Percentiles rank a stretch among this genome's conserved stretches.
Conservation (phyloP, 1,284 basidiomycete genomes). For the Psilocybe mexicana region DNA sequence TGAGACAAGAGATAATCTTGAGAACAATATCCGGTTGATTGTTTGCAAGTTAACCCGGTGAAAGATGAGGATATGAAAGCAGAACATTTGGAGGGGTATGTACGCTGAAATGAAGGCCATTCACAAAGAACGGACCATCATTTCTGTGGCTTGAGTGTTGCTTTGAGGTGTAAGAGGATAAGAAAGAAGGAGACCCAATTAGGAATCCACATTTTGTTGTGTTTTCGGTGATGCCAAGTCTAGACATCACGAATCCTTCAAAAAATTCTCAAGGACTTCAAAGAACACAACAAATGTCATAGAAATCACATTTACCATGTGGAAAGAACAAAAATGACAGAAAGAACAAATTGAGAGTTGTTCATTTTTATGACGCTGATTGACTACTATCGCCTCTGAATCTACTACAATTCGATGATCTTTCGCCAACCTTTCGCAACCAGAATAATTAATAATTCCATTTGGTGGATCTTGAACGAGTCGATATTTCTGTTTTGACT, state of each 20-base stretch:
- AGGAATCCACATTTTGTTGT: not conserved
- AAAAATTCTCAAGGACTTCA: not conserved
- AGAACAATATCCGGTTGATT: constrained; percentile 13
- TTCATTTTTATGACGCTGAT: too few species aligned
- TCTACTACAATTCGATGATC: too few species aligned
- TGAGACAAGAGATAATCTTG: constrained; percentile 19
- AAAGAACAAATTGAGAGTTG: not conserved
- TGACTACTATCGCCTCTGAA: too few species aligned
- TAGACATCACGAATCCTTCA: not conserved
- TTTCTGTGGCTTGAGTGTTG: not conserved
- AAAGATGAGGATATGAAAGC: constrained; percentile 9
- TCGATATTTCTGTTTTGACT: too few species aligned
- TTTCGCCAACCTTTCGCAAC: too few species aligned
- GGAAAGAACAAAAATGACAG: not conserved
- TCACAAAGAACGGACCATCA: constrained; percentile 5
- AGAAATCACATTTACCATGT: not conserved
- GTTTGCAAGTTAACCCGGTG: constrained; percentile 15
- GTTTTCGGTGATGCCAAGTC: not conserved
- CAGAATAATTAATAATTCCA: too few species aligned
- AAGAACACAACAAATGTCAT: not conserved
- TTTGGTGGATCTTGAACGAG: too few species aligned
- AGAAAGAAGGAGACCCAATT: not conserved
- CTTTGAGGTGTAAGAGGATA: not conserved
- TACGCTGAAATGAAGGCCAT: constrained; percentile 10
- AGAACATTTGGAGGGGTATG: constrained; percentile 16